Evolutionary conservation across 164 flowering plant species (phyloP).

Genomic region (Akebia trifoliata): DNA sequence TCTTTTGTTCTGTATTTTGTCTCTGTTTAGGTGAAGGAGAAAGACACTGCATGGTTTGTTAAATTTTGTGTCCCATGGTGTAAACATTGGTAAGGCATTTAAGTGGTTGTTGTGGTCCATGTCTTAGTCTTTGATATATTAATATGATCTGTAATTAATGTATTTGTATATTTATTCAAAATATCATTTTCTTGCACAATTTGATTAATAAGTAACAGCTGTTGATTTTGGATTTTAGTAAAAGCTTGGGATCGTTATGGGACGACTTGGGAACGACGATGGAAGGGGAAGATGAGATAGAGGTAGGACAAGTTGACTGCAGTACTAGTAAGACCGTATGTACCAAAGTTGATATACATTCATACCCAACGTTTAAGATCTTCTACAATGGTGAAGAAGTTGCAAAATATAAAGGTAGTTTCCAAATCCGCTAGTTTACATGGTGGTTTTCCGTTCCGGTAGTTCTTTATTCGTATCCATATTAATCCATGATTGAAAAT

Average conservation of each 20-base stretch:
- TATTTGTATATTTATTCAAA: neutral
- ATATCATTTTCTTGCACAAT: neutral
- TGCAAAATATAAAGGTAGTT: slow-evolving; percentile 74
- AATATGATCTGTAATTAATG: neutral
- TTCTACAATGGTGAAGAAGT: slow-evolving; percentile 95
- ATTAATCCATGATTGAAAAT: neutral
- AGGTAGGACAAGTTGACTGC: slow-evolving; percentile 94
- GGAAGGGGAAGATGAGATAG: slow-evolving; percentile 93
- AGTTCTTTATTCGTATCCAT: neutral
- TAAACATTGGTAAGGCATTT: slow-evolving; percentile 80
- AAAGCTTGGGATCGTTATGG: slow-evolving; percentile 90
- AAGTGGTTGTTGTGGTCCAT: neutral
- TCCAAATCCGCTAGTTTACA: neutral
- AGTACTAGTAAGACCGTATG: slow-evolving; percentile 63
- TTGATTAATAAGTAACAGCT: slow-evolving; percentile 9
- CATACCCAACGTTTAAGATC: slow-evolving; percentile 94
- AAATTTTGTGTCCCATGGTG: slow-evolving; percentile 98
- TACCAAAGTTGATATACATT: slow-evolving; percentile 81
- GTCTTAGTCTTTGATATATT: neutral
- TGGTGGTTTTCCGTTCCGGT: neutral
- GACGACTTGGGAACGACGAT: slow-evolving; percentile 78
- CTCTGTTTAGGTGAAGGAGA: slow-evolving; percentile 75
- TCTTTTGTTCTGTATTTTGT: neutral
- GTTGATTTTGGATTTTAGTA: slow-evolving; percentile 41
- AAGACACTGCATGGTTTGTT: slow-evolving; percentile 95